Base-by-base conservation (phyloP, 73 alveolate genomes). In the Effrenium voratum region DNA sequence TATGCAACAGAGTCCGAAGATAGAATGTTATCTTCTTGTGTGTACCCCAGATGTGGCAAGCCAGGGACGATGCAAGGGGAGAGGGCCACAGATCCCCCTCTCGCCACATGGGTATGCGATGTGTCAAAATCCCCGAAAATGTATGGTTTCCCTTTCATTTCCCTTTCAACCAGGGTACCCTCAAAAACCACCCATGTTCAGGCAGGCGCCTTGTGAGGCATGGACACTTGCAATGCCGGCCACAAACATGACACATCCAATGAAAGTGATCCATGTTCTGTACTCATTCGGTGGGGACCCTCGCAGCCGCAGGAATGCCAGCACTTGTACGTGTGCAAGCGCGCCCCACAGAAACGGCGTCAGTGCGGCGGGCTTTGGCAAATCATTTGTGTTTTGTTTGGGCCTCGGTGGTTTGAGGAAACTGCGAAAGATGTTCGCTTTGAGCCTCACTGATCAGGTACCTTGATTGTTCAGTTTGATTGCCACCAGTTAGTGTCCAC, bases 261-360 rank as follows among this genome's bases (percentile, higher is more conserved):
- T 19, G 26, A 19, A 19, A 12, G 26, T 19, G 63, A 8, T 52
- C 19, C 26, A 19, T 52, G 8, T 52, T 19, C 8, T 52, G 26
- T 8, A 8, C 19, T 19, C 63, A 52, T 8, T 52, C 26, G 63
- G 26, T 52, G 8, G 8, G 26, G 63, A 19, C 19, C 63, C 63
- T 8, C 26, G 26, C 26, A 19, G 26, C 19, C 63, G 19, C 63
- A 52, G 63, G 63, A 76, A 57, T 40, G 86, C 86, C 76, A 90
- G 87, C 68, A 66, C 97, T 87, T 90, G 60, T 90, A 90, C 44
- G 97, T 90, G 43, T 90, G 97, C 75, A 46, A 75, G 87, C 47
- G 66, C 38, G 45, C 2, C 30, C n/a, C 68, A 43, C 70, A 46
- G 90, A 36, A 12, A n/a, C 15, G 16, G 75, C 38, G 40, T 60